Evolutionary conservation across 2,329 filamentous ascomycete species (phyloP), one percentile per base, ranked within the genome.

Genomic region (Sporothrix phasma): DNA sequence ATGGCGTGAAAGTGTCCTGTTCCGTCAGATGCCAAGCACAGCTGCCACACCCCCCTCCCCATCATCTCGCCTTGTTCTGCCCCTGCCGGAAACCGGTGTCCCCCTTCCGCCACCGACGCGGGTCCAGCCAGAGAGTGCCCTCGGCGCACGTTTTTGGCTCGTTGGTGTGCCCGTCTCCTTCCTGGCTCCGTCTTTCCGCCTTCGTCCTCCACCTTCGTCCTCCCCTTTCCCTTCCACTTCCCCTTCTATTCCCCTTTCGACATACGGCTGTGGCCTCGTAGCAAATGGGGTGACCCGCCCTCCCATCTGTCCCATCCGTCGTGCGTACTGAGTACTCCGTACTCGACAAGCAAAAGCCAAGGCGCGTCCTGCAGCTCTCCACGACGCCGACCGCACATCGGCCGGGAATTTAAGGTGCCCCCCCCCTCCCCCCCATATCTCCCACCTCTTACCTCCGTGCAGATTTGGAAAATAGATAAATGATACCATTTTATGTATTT

Each of bases 71-170:
- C n/a, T n/a, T n/a, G n/a, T n/a, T 8, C 11, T 11, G 7, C n/a
- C 26, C 34, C 24, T 22, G 26, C 31, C 60, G 34, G 22, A 22
- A 37, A 13, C 49, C 49, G 49, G 49, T 45, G 34, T 34, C 49
- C 39, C n/a, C 26, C 43, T 37, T 63, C 61, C 61, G 47, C 37
- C 41, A 62, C 61, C 61, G 61, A 62, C 47, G 26, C n/a, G n/a
- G 39, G n/a, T 26, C 61, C 61, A 63, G 45, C 47, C 61, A 63
- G 61, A 46, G 39, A 11, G 39, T 3, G 39, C 37, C 39, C 37
- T 56, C 17, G 26, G 39, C 7, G 61, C 61, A 63, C 61, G 61
- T 63, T 63, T 51, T 39, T 11, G 17, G 15, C 5, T 46, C 34
- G 13, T 22, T 39, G 11, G 26, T 34, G 22, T 37, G 4, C 34